Conservation (phyloP, 805 yeast species). For the Pichia manshurica region DNA sequence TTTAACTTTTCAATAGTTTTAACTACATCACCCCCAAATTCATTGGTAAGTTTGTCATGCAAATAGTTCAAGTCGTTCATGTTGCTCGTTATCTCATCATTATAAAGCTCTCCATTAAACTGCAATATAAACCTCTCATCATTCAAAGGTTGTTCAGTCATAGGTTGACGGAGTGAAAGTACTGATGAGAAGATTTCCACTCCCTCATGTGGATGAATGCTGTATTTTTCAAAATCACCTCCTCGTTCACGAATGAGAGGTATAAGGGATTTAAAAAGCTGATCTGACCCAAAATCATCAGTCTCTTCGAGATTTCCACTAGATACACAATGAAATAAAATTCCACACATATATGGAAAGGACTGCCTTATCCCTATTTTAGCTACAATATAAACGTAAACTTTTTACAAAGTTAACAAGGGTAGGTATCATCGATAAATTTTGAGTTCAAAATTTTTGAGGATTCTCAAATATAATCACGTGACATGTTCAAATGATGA, state of each 20-base stretch:
- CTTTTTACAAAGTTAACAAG: too few relatives aligned
- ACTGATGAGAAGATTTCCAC: constrained; percentile 60
- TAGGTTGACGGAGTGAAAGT: constrained; percentile 72
- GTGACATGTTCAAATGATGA: too few relatives aligned
- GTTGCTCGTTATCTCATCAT: constrained; percentile 38
- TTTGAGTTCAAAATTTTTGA: too few relatives aligned
- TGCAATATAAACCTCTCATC: constrained; percentile 46
- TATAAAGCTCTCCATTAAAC: constrained; percentile 89
- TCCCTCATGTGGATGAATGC: constrained; percentile 14
- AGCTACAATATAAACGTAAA: too few relatives aligned
- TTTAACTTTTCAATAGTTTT: constrained; percentile 40
- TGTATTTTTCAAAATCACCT: constrained; percentile 46
- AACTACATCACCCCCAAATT: constrained; percentile 31
- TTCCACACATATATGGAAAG: constrained; percentile 74
- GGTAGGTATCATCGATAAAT: too few relatives aligned
- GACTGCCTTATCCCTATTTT: too few relatives aligned
- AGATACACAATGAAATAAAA: constrained; percentile 33
- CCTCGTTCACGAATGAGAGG: constrained; percentile 55
- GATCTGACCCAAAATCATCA: constrained; percentile 12
- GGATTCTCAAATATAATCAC: too few relatives aligned
- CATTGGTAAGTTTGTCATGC: constrained; percentile 28
- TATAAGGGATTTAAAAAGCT: constrained; percentile 32
- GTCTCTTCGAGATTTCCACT: constrained; percentile 11
- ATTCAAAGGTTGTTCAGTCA: constrained; percentile 64
- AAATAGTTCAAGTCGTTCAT: constrained; percentile 63